Conservation (phyloP, 2,329 filamentous ascomycete species). For the Fusarium mangiferae region DNA sequence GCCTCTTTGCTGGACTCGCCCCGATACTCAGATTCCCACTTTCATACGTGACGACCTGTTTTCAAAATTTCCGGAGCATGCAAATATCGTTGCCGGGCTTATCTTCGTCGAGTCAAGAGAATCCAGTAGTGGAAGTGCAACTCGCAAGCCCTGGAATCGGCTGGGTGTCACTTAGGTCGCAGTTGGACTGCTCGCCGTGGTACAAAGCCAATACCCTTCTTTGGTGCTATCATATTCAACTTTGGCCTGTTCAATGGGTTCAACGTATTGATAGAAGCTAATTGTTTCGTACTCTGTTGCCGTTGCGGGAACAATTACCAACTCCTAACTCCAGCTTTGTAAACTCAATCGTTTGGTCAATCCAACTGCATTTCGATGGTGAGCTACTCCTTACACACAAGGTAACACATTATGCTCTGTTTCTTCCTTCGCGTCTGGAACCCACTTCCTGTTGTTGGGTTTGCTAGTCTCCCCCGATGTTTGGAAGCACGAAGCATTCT, state of each 20-base stretch:
- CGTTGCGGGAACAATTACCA: not conserved
- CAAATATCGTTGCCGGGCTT: not conserved
- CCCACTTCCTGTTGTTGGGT: not conserved
- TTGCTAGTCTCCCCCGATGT: not conserved
- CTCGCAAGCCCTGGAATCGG: too few relatives aligned
- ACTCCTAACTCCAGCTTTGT: conserved; percentile 9
- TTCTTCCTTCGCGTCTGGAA: not conserved
- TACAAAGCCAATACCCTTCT: not conserved
- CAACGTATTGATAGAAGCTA: not conserved
- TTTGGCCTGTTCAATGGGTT: not conserved
- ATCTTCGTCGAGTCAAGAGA: not conserved
- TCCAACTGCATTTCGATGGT: not conserved
- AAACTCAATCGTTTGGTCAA: not conserved
- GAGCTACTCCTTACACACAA: not conserved
- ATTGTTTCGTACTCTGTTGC: not conserved
- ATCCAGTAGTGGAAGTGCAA: not conserved
- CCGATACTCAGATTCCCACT: conserved; percentile 1
- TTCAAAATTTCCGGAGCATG: not conserved
- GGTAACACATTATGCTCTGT: not conserved
- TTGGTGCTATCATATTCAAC: not conserved
- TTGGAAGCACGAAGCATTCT: not conserved
- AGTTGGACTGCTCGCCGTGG: not conserved
- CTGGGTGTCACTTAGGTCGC: not conserved
- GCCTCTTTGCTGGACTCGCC: conserved; percentile 33
- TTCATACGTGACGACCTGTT: not conserved